Percentiles rank a stretch among this genome's conserved stretches.
phyloP scores from a whole-genome alignment of 805 yeast species.

The Lipomyces lipofer region DNA sequence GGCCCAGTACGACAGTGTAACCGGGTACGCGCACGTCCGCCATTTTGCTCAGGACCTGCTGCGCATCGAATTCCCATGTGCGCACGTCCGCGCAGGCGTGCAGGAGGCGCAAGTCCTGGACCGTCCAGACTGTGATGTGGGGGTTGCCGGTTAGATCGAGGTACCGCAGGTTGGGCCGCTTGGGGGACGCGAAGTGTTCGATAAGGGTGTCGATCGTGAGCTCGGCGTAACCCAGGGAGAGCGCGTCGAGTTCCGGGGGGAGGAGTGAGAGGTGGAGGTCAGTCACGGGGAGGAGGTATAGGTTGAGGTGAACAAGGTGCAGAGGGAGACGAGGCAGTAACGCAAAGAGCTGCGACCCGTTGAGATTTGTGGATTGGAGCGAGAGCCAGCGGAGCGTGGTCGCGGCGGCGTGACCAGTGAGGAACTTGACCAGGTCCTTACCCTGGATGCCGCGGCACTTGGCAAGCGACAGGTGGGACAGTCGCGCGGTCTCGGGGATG shows the following conservation, averaged over 20 bases:
- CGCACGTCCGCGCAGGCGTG: slow-evolving; percentile 51
- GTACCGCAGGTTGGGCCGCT: slow-evolving; percentile 46
- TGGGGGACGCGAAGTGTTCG: slow-evolving; percentile 30
- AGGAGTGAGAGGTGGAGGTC: slow-evolving; percentile 40
- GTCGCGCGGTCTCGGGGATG: slow-evolving; percentile 56
- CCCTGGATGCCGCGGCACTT: slow-evolving; percentile 47
- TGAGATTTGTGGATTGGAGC: slow-evolving; percentile 58
- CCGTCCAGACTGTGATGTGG: slow-evolving; percentile 58
- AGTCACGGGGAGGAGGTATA: slow-evolving; percentile 65
- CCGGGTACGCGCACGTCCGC: slow-evolving; percentile 39
- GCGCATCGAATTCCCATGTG: slow-evolving; percentile 58
- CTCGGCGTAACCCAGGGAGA: slow-evolving; percentile 40
- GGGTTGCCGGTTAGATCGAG: slow-evolving; percentile 69
- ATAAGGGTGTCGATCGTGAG: slow-evolving; percentile 35
- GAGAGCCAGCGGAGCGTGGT: slow-evolving; percentile 59
- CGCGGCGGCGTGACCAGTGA: slow-evolving; percentile 67
- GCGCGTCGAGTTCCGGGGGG: slow-evolving; percentile 35
- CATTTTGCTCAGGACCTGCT: slow-evolving; percentile 35
- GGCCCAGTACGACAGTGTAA: slow-evolving; percentile 44
- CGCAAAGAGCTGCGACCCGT: slow-evolving; percentile 51
- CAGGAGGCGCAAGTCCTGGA: slow-evolving; percentile 50
- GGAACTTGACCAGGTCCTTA: slow-evolving; percentile 66
- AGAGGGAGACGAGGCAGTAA: slow-evolving; percentile 46
- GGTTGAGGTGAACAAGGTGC: slow-evolving; percentile 52
- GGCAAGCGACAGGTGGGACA: slow-evolving; percentile 69